Base-by-base conservation (phyloP, 306 rosid species). In the Prunus mira region DNA sequence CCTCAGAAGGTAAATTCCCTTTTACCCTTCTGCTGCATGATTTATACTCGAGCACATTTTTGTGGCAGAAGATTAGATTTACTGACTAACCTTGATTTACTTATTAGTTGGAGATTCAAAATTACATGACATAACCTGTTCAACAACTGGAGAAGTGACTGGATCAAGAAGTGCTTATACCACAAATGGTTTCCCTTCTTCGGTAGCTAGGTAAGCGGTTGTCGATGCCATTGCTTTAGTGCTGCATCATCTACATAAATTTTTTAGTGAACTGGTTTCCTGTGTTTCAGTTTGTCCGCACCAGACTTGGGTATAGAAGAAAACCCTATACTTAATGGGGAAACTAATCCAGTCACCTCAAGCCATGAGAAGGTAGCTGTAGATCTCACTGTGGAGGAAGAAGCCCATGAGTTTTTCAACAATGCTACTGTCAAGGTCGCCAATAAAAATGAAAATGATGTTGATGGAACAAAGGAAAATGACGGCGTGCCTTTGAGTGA, bases 181-280 rank as follows among this genome's bases (percentile, higher is more conserved):
- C 56, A 64, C 84, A 51, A 91, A 93, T 73, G 97, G 93, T 58
- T 81, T 76, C 72, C 89, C 83, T 54, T 61, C 82, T 79, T 82
- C 79, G 24, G 85, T 78, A 6, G 51, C 84, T 52, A 73, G 88
- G 95, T 91, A 73, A 82, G 79, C 47, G 54, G 50, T 74, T 73
- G 80, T 50, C 79, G 56, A 46, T 24, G 12, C 64, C 25, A 22
- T 74, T 76, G 55, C 14, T 58, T 43, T 30, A 34, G 43, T 6
- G 45, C 22, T 2, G 20, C 69, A 41, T 24, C 17, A 67, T 49
- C 67, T 19, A 20, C 7, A n/a, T 51, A 1, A 75, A 57, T n/a
- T 56, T 32, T 24, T 45, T 38, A 60, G 52, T 73, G 38, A 76
- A n/a, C 65, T 72, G 34, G 68, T 76, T 81, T 74, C 62, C 81